Conservation (phyloP, 371 early-diverging fungal species). For the Rhizopus microsporus region DNA sequence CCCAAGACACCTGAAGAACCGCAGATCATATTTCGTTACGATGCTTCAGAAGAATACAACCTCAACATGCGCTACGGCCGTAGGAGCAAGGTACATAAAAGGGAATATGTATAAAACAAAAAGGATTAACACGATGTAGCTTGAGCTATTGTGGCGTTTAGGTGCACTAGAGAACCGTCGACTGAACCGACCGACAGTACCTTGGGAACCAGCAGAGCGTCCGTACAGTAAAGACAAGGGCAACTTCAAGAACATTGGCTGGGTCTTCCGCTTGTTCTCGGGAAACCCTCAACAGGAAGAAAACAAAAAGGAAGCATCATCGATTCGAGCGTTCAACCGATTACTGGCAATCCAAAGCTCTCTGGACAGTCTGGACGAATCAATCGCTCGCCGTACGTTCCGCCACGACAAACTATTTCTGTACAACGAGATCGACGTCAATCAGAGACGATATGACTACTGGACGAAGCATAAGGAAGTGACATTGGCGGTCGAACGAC, state of each 20-base stretch:
- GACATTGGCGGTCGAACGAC: conserved; percentile 32
- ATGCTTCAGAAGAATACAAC: conserved; percentile 63
- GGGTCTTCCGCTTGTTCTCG: conserved; percentile 70
- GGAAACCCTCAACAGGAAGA: conserved; percentile 70
- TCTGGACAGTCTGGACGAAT: conserved; percentile 65
- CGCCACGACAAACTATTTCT: conserved; percentile 56
- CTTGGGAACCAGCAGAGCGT: conserved; percentile 62
- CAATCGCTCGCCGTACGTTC: conserved; percentile 60
- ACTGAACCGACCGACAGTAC: conserved; percentile 60
- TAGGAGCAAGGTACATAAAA: conserved; percentile 61
- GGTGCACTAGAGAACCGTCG: conserved; percentile 62
- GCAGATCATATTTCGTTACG: conserved; percentile 67
- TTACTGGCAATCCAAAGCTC: conserved; percentile 66
- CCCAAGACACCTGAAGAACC: conserved; percentile 71
- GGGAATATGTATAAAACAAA: neutral
- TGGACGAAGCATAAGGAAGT: conserved; percentile 59
- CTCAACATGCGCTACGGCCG: conserved; percentile 73
- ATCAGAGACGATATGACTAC: conserved; percentile 54
- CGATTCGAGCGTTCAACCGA: conserved; percentile 67
- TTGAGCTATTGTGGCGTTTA: conserved; percentile 67
- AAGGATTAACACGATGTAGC: conserved; percentile 25
- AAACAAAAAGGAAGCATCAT: conserved; percentile 63
- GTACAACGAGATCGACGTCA: conserved; percentile 59
- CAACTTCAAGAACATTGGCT: conserved; percentile 65
- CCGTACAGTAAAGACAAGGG: conserved; percentile 57